Percentiles rank a stretch among this genome's conserved stretches.
Conservation (phyloP, 768 basidiomycete species). For the Phlegmacium glaucopus region DNA sequence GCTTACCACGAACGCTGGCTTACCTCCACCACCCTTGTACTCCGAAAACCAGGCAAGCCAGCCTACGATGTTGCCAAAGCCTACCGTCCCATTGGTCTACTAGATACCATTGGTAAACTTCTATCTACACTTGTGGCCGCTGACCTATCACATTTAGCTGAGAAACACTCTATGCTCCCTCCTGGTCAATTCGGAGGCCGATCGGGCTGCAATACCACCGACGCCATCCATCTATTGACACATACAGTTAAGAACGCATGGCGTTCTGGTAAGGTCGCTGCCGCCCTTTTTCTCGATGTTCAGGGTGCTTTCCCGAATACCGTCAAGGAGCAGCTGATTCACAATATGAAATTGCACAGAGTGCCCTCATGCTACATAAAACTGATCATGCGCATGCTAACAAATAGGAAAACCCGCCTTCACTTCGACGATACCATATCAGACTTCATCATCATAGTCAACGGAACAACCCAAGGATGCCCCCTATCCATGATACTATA, state of each 20-base stretch:
- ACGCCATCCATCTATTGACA: constrained; percentile 26
- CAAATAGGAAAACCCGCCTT: constrained; percentile 16
- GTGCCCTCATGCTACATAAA: constrained; percentile 20
- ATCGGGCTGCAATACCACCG: constrained; percentile 33
- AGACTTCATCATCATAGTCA: constrained; percentile 7
- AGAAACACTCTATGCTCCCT: constrained; percentile 31
- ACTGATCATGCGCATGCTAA: too few species aligned
- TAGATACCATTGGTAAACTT: constrained; percentile 28
- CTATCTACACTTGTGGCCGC: constrained; percentile 21
- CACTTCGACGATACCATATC: constrained; percentile 26
- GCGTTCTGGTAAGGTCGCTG: constrained; percentile 17
- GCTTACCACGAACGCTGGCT: too few species aligned
- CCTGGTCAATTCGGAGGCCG: constrained; percentile 34
- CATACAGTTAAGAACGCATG: constrained; percentile 19
- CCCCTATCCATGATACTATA: constrained; percentile 21
- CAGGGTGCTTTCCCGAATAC: constrained; percentile 25
- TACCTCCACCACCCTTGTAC: too few species aligned
- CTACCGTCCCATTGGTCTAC: constrained; percentile 32
- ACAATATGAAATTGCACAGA: constrained; percentile 18
- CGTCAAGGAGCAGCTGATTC: constrained; percentile 10
- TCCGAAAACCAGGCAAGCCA: too few species aligned
- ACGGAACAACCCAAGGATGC: constrained; percentile 25
- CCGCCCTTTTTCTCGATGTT: constrained; percentile 26
- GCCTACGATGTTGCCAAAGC: constrained; percentile 24
- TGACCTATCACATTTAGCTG: constrained; percentile 18